Base-by-base conservation (phyloP, 2,329 filamentous ascomycete genomes). In the Cadophora malorum region DNA sequence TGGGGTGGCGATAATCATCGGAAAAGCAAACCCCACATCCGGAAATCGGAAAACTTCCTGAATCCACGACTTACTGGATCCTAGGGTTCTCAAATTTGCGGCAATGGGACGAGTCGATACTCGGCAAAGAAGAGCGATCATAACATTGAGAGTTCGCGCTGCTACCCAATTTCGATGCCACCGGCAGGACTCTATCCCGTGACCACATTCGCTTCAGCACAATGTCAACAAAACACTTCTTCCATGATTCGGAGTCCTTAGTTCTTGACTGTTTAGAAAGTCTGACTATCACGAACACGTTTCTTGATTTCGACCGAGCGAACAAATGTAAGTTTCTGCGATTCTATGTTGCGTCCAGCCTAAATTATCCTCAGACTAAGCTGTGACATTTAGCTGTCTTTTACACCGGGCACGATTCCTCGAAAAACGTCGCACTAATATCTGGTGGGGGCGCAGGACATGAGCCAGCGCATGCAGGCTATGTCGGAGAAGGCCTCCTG, bases 241-340 rank as follows among this genome's bases (percentile, higher is more conserved):
- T 67, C 31, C 38, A 69, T 23, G 67, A 69, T 35, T 49, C 63
- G 23, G 64, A 64, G 16, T 47, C 47, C n/a, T 79, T 85, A 8
- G 83, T 85, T 0, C 74, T 81, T 21, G 79, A 81, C 64, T 82
- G 81, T 47, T 79, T 84, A 23, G 79, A 81, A 56, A 82, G 81
- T 12, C 76, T 85, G 35, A 81, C 82, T 38, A 75, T 80, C 6
- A 77, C 81, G 5, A 84, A 84, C 70, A 76, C 73, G 8, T 76
- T 79, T 64, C 74, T 81, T 6, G 79, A 74, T 10, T 81, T 84
- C 67, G 82, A 84, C 67, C 78, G 79, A 67, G 79, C 7, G 79
- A 68, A 83, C 66, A 82, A 82, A 69, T 81, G 56, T 47, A 47
- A 61, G n/a, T 49, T 21, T 49, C n/a, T 21, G 6, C 19, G 6